Percentiles rank a stretch among this genome's conserved stretches.
phyloP scores from a whole-genome alignment of 192 early-diverging fungal species.

The Entophlyctis helioformis region DNA sequence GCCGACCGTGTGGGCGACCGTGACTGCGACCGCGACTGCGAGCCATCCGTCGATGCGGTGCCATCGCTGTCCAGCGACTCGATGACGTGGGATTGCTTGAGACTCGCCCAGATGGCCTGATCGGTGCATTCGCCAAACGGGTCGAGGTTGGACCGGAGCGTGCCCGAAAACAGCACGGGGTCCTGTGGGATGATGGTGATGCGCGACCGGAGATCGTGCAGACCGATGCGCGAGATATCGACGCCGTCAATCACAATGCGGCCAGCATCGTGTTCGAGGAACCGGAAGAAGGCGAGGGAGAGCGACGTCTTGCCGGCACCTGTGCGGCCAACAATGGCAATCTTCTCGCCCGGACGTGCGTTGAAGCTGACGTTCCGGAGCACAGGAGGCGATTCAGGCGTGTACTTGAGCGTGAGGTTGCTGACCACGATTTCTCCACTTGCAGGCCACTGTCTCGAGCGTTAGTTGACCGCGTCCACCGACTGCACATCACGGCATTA shows the following conservation, averaged over 20 bases:
- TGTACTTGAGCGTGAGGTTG: conserved; percentile 63
- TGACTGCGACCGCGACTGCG: too few relatives aligned
- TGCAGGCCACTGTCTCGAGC: conserved; percentile 37
- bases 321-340: conserved; percentile 40
- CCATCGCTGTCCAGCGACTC: conserved; percentile 14
- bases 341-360: conserved; percentile 55
- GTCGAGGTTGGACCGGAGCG: conserved; percentile 69
- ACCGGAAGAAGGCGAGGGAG: conserved; percentile 59
- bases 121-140: conserved; percentile 59
- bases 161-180: conserved; percentile 52
- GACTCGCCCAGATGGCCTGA: conserved; percentile 57
- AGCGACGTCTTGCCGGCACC: conserved; percentile 74
- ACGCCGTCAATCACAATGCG: conserved; percentile 61
- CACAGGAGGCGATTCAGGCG: conserved; percentile 48
- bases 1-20: too few relatives aligned
- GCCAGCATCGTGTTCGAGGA: conserved; percentile 44
- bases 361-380: conserved; percentile 60
- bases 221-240: conserved; percentile 50
- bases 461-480: not conserved
- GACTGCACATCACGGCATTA: too few relatives aligned
- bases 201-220: conserved; percentile 39
- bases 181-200: conserved; percentile 46
- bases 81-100: conserved; percentile 63
- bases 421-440: conserved; percentile 56
- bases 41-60: too few relatives aligned